Base-by-base conservation (phyloP, 768 basidiomycete species). In the Xanthoconium purpureum region DNA sequence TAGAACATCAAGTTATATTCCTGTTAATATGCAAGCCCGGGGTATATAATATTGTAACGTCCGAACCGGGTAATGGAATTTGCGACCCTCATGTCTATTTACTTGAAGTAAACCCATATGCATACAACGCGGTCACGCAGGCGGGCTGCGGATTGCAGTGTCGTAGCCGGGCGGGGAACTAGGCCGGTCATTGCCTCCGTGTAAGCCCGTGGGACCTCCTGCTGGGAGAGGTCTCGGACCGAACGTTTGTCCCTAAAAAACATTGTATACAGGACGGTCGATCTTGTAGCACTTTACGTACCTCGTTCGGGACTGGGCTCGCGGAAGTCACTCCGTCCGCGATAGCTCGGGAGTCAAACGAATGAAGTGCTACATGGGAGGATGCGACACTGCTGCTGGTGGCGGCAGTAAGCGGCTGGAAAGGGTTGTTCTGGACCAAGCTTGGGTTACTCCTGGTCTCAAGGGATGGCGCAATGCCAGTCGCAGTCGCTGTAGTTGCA, bases 121-220 rank as follows among this genome's bases (percentile, higher is more conserved):
- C 37, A 36, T n/a, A 15, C 36, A 14, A 32, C 8, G 13, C 13
- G 30, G 20, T 47, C 11, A 58, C 18, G 13, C 29, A 8, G 14
- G 8, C 3, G n/a, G 18, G 15, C 33, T 20, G 24, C 46, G 54
- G 51, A 55, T 37, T 33, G 54, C 68, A n/a, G 59, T 62, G 28
- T 54, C 49, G 36, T 69, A 69, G 43, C 49, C 33, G 0, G 68
- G 67, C 29, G 63, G 67, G 0, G 38, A 20, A 33, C 33, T 35
- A 12, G 9, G 33, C 12, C 47, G 17, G 24, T 10, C 18, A 3
- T 42, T 18, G 17, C 44, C 45, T 13, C 38, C 28, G 29, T 33
- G 44, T 24, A 24, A 52, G 52, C 49, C 44, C 28, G 10, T 9
- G 43, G 42, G 36, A 5, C 38, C 51, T 24, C 37, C 53, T 15